Percentiles rank a stretch among this genome's conserved stretches.
phyloP scores from a whole-genome alignment of 2,329 filamentous ascomycete genomes.

The Colletotrichum sidae region DNA sequence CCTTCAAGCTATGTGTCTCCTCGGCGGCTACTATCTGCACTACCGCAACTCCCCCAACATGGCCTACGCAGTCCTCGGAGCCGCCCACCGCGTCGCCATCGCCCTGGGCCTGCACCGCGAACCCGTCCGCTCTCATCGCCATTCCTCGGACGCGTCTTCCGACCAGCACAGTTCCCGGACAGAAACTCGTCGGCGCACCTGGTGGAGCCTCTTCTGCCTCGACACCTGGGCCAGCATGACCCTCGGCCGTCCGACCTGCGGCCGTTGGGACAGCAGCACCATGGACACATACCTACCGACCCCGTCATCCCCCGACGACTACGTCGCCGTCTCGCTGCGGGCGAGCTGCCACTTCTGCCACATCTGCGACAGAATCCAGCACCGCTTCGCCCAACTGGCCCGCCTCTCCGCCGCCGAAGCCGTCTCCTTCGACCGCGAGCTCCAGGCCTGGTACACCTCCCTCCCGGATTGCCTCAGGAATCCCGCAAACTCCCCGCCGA shows the following conservation, averaged over 20 bases:
- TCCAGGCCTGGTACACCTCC: slow-evolving; percentile 42
- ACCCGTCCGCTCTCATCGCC: slow-evolving; percentile 14
- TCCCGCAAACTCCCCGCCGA: slow-evolving; percentile 40
- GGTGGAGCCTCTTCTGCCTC: slow-evolving; percentile 57
- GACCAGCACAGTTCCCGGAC: slow-evolving; percentile 16
- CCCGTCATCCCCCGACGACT: slow-evolving; percentile 40
- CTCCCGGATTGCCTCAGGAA: slow-evolving; percentile 41
- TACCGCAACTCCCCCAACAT: slow-evolving; percentile 42
- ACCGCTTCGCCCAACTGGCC: slow-evolving; percentile 44
- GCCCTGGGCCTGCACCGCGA: slow-evolving; percentile 39
- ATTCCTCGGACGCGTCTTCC: background rate
- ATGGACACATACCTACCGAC: slow-evolving; percentile 46
- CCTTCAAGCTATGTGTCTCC: slow-evolving; percentile 39
- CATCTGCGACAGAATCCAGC: slow-evolving; percentile 45
- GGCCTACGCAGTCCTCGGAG: slow-evolving; percentile 39
- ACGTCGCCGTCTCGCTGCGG: slow-evolving; percentile 41
- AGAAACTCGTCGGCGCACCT: slow-evolving; percentile 53
- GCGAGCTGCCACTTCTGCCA: slow-evolving; percentile 45
- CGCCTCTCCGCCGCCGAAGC: slow-evolving; percentile 43
- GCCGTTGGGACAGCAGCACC: slow-evolving; percentile 44
- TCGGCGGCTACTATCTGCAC: slow-evolving; percentile 41
- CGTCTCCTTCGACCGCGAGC: slow-evolving; percentile 43
- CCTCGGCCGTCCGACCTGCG: slow-evolving; percentile 50
- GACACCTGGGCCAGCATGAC: slow-evolving; percentile 57
- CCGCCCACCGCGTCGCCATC: slow-evolving; percentile 38